A percentile compares a stretch with the other conserved stretches of the same genome.
These are phyloP conservation scores for Dactylonectria estremocensis DNA, from an alignment of 2,329 filamentous ascomycete genomes.

Conservation along the genomic window DNA sequence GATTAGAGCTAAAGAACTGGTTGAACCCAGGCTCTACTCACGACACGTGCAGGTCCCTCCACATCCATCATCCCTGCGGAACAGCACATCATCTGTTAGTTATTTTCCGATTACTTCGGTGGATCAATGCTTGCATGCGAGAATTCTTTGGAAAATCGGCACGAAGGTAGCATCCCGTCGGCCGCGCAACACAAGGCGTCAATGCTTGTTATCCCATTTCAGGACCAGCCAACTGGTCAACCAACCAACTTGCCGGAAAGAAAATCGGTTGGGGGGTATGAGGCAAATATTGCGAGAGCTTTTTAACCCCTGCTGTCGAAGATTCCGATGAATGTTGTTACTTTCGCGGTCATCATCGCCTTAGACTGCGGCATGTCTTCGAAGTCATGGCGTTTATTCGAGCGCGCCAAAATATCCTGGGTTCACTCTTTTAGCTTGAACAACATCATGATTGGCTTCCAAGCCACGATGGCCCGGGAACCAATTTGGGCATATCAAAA, in stretches of 20 bases:
- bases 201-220: constrained; percentile 2
- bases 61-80: constrained; percentile 24
- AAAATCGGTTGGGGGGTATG: not conserved
- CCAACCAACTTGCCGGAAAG: not conserved
- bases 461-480: not conserved
- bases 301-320: no score
- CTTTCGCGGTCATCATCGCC: not conserved
- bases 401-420: constrained; percentile 2
- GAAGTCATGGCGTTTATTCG: constrained; percentile 5
- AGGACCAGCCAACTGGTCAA: not conserved
- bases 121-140: constrained; percentile 7
- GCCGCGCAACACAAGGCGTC: constrained; percentile 1
- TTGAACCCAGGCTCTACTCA: constrained; percentile 19
- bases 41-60: constrained; percentile 7
- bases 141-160: not conserved
- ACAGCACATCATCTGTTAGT: constrained; percentile 24
- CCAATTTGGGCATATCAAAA: not conserved
- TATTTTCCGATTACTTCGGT: constrained; percentile 30
- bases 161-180: not conserved
- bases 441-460: constrained; percentile 3
- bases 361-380: not conserved
- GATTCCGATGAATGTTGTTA: not conserved
- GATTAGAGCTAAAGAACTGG: constrained; percentile 13
- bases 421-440: not conserved
- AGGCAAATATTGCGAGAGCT: not conserved